Percentiles rank a stretch among this genome's conserved stretches.
These are phyloP conservation scores for Hortiboletus campestris DNA, from an alignment of 768 basidiomycete species.

Conservation along the genomic window DNA sequence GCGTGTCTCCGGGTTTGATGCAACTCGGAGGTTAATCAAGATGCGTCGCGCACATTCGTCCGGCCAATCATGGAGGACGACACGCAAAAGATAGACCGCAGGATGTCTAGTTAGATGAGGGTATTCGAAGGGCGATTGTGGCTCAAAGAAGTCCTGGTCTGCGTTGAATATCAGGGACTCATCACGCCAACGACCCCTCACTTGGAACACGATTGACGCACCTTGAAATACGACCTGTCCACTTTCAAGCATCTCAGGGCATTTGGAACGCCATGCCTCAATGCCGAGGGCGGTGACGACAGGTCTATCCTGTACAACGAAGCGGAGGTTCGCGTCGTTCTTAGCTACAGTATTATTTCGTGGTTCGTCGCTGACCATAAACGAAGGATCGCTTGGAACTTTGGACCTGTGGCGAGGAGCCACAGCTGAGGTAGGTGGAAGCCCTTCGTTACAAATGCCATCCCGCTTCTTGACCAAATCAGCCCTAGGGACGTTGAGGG, in stretches of 20 bases:
- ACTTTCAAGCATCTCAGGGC: constrained; percentile 54
- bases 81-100: constrained; percentile 67
- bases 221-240: constrained; percentile 56
- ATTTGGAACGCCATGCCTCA: constrained; percentile 59
- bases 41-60: constrained; percentile 51
- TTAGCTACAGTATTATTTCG: constrained; percentile 13
- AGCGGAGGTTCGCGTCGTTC: constrained; percentile 38
- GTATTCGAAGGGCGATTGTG: constrained; percentile 45
- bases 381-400: neutral
- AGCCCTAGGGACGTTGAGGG: constrained; percentile 26
- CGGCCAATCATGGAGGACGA: constrained; percentile 79
- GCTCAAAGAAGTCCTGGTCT: constrained; percentile 77
- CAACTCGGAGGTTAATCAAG: constrained; percentile 43
- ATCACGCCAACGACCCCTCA: neutral
- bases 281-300: constrained; percentile 52
- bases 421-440: neutral
- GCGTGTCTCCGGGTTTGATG: constrained; percentile 43
- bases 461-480: constrained; percentile 4
- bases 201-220: neutral
- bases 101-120: constrained; percentile 36
- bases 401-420: neutral
- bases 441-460: neutral
- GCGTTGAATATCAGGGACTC: neutral
- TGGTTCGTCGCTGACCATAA: neutral
- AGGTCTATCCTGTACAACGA: constrained; percentile 60